phyloP scores from a whole-genome alignment of 345 rosid species.

The Punica granatum region DNA sequence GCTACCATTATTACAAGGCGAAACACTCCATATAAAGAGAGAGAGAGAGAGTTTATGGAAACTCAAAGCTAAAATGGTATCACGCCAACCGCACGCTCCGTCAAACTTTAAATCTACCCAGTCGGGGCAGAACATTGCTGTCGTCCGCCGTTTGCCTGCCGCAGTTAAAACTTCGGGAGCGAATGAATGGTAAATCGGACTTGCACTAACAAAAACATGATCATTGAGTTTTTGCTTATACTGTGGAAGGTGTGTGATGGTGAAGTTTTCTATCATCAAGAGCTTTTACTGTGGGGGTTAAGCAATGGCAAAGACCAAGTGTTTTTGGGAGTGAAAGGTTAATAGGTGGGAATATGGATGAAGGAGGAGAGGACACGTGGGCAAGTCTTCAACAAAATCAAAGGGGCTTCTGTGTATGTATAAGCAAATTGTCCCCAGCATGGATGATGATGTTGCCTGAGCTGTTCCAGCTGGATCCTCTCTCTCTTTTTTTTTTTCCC shows the following conservation, averaged over 20 bases:
- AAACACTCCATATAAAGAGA: neutral
- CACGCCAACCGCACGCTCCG: too few species aligned
- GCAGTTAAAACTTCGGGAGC: neutral
- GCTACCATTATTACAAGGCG: neutral
- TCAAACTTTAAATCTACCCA: too few species aligned
- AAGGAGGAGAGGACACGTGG: slow-evolving; percentile 1
- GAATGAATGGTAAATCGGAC: neutral
- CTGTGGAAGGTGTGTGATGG: neutral
- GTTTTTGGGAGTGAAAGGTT: neutral
- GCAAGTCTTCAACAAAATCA: neutral
- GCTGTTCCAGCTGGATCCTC: slow-evolving; percentile 1
- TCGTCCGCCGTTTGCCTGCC: too few species aligned
- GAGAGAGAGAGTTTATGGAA: too few species aligned
- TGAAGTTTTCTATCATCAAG: neutral
- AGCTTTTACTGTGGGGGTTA: neutral
- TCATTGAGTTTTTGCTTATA: neutral
- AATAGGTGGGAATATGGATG: neutral
- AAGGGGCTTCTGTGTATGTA: neutral
- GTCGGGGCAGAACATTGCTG: too few species aligned
- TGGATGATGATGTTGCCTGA: slow-evolving; percentile 4
- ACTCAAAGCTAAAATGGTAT: too few species aligned
- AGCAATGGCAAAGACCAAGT: neutral
- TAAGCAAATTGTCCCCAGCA: neutral
- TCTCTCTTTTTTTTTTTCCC: neutral
- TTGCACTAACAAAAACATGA: neutral